phyloP scores from a whole-genome alignment of 2,329 filamentous ascomycete genomes.

The Lasiodiplodia gonubiensis region DNA sequence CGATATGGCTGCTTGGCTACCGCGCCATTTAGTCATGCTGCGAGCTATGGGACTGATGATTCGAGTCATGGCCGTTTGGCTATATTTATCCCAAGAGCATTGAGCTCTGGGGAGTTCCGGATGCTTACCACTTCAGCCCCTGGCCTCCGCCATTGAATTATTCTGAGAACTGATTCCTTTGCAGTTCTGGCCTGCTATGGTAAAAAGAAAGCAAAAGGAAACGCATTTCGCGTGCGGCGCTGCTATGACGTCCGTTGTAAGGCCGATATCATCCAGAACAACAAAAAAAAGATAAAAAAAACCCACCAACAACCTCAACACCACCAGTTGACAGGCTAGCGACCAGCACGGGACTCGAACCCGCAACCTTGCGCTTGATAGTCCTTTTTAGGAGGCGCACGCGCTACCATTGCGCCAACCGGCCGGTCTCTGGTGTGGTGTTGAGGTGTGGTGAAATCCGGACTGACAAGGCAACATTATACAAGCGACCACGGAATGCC shows the following conservation, averaged over 20 bases:
- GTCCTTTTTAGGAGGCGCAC: slow-evolving; percentile 12
- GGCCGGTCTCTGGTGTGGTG: not conserved
- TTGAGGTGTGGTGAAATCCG: no score
- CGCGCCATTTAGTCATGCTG: not conserved
- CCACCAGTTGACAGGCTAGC: not conserved
- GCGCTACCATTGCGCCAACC: slow-evolving; percentile 29
- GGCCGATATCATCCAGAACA: not conserved
- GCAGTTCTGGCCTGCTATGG: not conserved
- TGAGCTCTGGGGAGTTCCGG: not conserved
- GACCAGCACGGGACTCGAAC: slow-evolving; percentile 27
- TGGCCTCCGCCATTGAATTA: no score
- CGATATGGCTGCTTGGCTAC: not conserved
- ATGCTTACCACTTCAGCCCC: not conserved
- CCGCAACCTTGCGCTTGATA: slow-evolving; percentile 20
- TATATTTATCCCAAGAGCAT: not conserved
- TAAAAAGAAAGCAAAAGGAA: not conserved
- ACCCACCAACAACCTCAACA: not conserved
- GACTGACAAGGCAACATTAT: not conserved
- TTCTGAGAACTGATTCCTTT: not conserved
- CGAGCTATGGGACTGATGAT: not conserved
- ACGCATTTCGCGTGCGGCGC: no score
- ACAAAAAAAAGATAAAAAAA: not conserved
- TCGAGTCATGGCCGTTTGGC: not conserved
- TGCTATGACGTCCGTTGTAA: no score
- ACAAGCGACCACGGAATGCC: not conserved